These are phyloP conservation scores for Lichtheimia corymbifera DNA, from an alignment of 371 early-diverging fungal species.

Conservation along the genomic window DNA sequence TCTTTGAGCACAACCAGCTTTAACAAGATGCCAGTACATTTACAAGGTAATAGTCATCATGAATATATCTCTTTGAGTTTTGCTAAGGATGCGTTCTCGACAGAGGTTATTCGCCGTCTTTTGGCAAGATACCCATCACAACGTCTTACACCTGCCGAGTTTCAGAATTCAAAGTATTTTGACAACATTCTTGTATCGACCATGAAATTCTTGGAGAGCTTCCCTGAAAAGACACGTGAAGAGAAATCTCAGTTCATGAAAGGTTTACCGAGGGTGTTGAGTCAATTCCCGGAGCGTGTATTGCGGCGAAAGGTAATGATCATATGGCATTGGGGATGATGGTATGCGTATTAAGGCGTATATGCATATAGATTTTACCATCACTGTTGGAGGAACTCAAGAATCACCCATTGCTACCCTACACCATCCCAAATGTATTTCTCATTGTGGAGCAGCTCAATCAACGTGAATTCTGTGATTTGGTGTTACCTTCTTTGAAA, in stretches of 20 bases:
- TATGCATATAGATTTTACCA: slow-evolving; percentile 60
- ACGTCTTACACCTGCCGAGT: slow-evolving; percentile 62
- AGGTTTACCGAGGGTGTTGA: slow-evolving; percentile 68
- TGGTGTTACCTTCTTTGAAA: slow-evolving; percentile 66
- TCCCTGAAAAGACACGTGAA: slow-evolving; percentile 77
- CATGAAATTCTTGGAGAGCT: slow-evolving; percentile 76
- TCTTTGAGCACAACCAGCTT: slow-evolving; percentile 41
- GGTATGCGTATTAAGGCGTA: not conserved
- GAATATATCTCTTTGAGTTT: not conserved
- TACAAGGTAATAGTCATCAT: slow-evolving; percentile 43
- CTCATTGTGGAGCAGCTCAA: slow-evolving; percentile 62
- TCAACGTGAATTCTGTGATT: slow-evolving; percentile 64
- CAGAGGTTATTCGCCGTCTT: slow-evolving; percentile 58
- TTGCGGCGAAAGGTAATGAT: slow-evolving; percentile 59
- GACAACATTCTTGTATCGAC: slow-evolving; percentile 80
- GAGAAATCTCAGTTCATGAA: slow-evolving; percentile 83
- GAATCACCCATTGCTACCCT: slow-evolving; percentile 70
- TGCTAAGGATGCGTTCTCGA: not conserved
- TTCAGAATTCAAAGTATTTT: slow-evolving; percentile 74
- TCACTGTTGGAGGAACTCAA: slow-evolving; percentile 74
- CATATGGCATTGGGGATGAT: not conserved
- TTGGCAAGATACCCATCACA: slow-evolving; percentile 55
- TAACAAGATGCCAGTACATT: slow-evolving; percentile 53
- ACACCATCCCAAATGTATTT: slow-evolving; percentile 77
- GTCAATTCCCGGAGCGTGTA: slow-evolving; percentile 74